Base-by-base conservation (phyloP, 2,329 filamentous ascomycete species). In the Microcyclosporella mali region DNA sequence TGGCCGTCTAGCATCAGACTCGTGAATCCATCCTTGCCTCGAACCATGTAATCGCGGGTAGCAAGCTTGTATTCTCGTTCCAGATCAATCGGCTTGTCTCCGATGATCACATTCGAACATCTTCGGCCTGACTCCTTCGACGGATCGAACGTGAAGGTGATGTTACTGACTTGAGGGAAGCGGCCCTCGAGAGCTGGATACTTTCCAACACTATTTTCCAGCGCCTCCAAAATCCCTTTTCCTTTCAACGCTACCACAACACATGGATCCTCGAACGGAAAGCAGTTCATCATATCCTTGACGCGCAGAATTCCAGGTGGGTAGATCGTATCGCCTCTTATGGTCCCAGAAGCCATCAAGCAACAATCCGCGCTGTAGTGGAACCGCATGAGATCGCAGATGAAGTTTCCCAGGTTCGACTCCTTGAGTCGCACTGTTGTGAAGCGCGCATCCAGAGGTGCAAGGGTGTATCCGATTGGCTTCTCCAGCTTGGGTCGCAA, bases 201-300 rank as follows among this genome's bases (percentile, higher is more conserved):
- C 55, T 79, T 75, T 32, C 81, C 83, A 0, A 95, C 81, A 0
- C 83, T 80, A 55, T 95, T 95, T 63, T 95, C 88, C 2, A 95
- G 65, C 0, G 88, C 88, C n/a, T 80, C 82, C 56, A 82, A 71
- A 25, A 95, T 78, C 1, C 82, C 84, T 54, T 79, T 72, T 0
- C 89, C 89, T 0, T 71, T 79, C 3, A 88, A 73, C 27, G 75
- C 77, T 46, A 95, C 70, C 3, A 94, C 78, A 0, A 95, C 83
- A 1, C 89, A 84, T 0, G 88, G 88, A 51, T 95, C 88, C 60
- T 95, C 88, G 55, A 95, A 95, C 0, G 89, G 89, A 53, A 95
- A 95, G 59, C 64, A 65, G 40, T 55, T 53, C 30, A 37, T 28
- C 42, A 63, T 50, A 21, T 58, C 55, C 19, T 86, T 86, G 46